Evolutionary conservation across 148 eudicot species (phyloP), one percentile per base, ranked within the genome.

Genomic region (Persicaria maculosa): DNA sequence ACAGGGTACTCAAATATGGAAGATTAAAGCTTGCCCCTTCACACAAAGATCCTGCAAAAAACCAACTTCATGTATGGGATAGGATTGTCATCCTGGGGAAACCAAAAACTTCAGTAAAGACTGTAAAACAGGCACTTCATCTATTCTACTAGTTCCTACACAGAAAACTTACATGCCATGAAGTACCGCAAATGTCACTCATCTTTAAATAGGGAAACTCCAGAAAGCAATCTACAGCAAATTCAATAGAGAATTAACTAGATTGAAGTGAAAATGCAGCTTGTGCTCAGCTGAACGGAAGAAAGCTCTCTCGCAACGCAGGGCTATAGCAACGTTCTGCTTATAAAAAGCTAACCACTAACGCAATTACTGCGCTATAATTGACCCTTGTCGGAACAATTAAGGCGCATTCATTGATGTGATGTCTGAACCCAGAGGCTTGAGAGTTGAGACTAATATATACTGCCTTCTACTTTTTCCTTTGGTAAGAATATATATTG

Each of bases 161-260:
- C 70, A 65, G 70, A 65, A 65, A 65, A 65, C 70, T 65, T 65
- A 65, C 70, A 65, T 65, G 45, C 47, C 15, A 46, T 9, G 70
- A 65, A 65, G 70, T 43, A 65, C 47, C 15, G 70, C 70, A 65
- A 40, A 65, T 65, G 70, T 65, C 46, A 65, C 70, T 65, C 70
- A 65, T 65, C 70, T 65, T 65, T 65, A 65, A 65, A 65, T 65
- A 45, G 40, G 70, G 70, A 65, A 40, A 65, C 70, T 65, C 70
- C 70, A 65, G 70, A 65, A 65, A 65, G 70, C 70, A 65, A 65
- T 65, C 70, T 65, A 65, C 70, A 65, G 19, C 70, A 65, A 65
- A 65, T 65, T 43, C 70, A 65, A 65, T 65, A 65, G 46, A 65
- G 15, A 65, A 65, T 65, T 65, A 62, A 65, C 70, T 65, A 65